A percentile compares a stretch with the other conserved stretches of the same genome.
Conservation (phyloP, 441 rosid species). For the Biscutella laevigata region DNA sequence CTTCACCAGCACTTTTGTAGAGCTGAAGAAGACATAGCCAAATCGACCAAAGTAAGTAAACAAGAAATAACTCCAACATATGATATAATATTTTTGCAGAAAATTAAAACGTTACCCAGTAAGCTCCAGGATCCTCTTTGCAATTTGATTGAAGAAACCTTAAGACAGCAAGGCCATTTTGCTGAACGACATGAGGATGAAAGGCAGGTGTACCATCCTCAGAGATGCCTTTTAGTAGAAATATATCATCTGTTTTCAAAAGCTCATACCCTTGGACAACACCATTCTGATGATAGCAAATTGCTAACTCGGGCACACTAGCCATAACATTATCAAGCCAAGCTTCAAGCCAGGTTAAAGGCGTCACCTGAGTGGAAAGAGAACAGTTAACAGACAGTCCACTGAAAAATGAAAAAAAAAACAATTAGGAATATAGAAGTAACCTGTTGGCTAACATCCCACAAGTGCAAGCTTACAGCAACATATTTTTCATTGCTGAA, state of each 20-base stretch:
- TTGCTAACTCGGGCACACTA: slow-evolving; percentile 93
- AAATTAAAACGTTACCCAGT: slow-evolving; percentile 52
- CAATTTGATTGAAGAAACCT: slow-evolving; percentile 93
- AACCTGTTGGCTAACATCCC: slow-evolving; percentile 85
- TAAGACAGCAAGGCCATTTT: slow-evolving; percentile 84
- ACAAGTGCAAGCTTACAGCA: slow-evolving; percentile 91
- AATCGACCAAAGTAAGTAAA: not conserved
- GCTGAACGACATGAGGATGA: slow-evolving; percentile 91
- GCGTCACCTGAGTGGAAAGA: slow-evolving; percentile 49
- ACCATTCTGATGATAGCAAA: slow-evolving; percentile 86
- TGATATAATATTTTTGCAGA: not conserved
- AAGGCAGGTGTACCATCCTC: slow-evolving; percentile 95
- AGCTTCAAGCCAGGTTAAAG: slow-evolving; percentile 92
- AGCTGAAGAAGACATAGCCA: slow-evolving; percentile 42
- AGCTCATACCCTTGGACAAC: slow-evolving; percentile 94
- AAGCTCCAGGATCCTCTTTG: slow-evolving; percentile 95
- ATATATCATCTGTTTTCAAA: slow-evolving; percentile 86
- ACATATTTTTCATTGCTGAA: slow-evolving; percentile 86
- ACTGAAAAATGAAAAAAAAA: slow-evolving; percentile 1
- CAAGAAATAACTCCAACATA: not conserved
- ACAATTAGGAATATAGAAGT: slow-evolving; percentile 1
- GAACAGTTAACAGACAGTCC: slow-evolving; percentile 1
- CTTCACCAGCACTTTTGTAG: slow-evolving; percentile 88
- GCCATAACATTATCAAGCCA: slow-evolving; percentile 99
- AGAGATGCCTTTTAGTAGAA: slow-evolving; percentile 71